Conservation (phyloP, 768 basidiomycete species). For the Phylloporus sp. region DNA sequence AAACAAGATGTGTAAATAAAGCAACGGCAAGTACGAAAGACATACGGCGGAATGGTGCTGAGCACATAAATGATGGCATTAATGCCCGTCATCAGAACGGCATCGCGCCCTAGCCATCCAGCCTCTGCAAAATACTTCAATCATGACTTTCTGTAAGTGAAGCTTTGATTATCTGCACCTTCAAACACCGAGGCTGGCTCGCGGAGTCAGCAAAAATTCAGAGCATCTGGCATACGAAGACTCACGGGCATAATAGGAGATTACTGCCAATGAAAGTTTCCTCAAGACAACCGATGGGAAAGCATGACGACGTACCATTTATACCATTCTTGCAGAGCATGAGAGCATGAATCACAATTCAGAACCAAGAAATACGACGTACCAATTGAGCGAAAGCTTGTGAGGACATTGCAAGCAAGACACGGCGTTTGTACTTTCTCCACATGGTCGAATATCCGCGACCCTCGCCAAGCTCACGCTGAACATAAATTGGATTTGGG, state of each 20-base stretch:
- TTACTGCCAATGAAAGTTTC: slow-evolving; percentile 47
- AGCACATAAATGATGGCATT: slow-evolving; percentile 79
- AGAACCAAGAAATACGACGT: slow-evolving; percentile 27
- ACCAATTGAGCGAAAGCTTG: slow-evolving; percentile 95
- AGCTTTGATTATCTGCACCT: slow-evolving; percentile 41
- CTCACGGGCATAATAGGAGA: slow-evolving; percentile 92
- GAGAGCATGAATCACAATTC: background rate
- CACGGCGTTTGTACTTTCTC: slow-evolving; percentile 79
- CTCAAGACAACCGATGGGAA: slow-evolving; percentile 4
- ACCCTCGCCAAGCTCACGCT: slow-evolving; percentile 74
- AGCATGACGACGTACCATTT: slow-evolving; percentile 54
- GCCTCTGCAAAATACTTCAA: slow-evolving; percentile 54
- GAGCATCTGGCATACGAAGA: slow-evolving; percentile 2
- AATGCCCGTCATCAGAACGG: slow-evolving; percentile 93
- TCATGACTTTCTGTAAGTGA: background rate
- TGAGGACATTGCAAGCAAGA: slow-evolving; percentile 90
- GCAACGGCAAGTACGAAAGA: slow-evolving; percentile 3
- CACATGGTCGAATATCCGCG: slow-evolving; percentile 81
- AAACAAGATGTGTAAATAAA: slow-evolving; percentile 7
- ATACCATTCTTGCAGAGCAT: slow-evolving; percentile 72
- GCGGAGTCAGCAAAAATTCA: slow-evolving; percentile 8
- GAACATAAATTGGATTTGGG: background rate
- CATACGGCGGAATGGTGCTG: slow-evolving; percentile 79
- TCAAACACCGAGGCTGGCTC: slow-evolving; percentile 81
- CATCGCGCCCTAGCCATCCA: slow-evolving; percentile 91